Evolutionary conservation across 257 asterid species (phyloP), one percentile per base, ranked within the genome.

Genomic region (Haberlea rhodopensis): DNA sequence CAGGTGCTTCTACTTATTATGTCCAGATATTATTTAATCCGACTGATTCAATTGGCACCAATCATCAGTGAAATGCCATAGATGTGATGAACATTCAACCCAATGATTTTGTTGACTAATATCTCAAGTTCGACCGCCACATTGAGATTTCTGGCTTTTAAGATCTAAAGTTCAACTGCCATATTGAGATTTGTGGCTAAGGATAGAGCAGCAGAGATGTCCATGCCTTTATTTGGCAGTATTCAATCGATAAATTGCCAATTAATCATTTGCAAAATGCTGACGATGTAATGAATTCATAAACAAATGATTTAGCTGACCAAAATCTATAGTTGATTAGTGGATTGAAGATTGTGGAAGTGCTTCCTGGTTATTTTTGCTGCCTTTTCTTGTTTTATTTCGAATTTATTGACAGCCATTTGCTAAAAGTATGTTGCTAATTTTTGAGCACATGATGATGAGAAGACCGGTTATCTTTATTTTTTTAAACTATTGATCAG

Each of bases 371-470:
- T 26, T 19, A 25, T 49, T 16, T 51, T 18, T 27, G 21, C 53
- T 22, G 23, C 51, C 16, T 5, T 52, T 0, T 23, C 31, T n/a
- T n/a, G n/a, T 65, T 16, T 18, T 8, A 3, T 11, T 15, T n/a
- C 24, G 25, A 53, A 55, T 53, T 65, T 24, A 3, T 31, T 6
- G 6, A 53, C 22, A 23, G 15, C 29, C 9, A 54, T 56, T 37
- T 8, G 16, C 6, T 20, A 22, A 13, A 13, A 28, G 15, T 34
- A 45, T 59, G 16, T 23, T 10, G 1, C 34, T 61, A 23, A 23
- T 51, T 21, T 51, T 34, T 16, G 46, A 64, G 51, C 68, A 43
- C 60, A 24, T 57, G n/a, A 40, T 37, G 21, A 55, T 51, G 31
- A 19, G 24, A 60, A n/a, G 16, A 9, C 22, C 8, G 24, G 11